phyloP scores from a whole-genome alignment of 768 basidiomycete species.

The Tubosaeta sp. region DNA sequence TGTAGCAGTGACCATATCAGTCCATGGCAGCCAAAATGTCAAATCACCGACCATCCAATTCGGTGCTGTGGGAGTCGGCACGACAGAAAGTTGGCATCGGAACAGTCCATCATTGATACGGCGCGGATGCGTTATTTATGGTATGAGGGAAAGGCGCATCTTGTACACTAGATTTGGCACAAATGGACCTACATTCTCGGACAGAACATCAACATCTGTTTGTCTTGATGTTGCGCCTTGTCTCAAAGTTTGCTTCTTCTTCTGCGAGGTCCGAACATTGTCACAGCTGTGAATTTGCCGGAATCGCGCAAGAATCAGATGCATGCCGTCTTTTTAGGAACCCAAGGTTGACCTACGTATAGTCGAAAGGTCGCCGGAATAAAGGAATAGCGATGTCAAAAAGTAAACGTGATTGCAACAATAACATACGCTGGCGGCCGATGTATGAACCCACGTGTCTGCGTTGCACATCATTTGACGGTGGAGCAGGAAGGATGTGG shows the following conservation, averaged over 20 bases:
- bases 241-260: background rate
- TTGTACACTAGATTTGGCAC: background rate
- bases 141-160: background rate
- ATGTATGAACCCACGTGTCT: no score
- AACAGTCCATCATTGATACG: background rate
- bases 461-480: no score
- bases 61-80: background rate
- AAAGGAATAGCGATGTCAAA: no score
- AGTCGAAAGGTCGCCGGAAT: no score
- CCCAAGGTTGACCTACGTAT: no score
- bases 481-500: no score
- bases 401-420: no score
- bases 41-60: background rate
- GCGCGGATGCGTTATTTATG: no score
- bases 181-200: background rate
- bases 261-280: background rate
- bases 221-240: background rate
- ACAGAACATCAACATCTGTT: background rate
- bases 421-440: no score
- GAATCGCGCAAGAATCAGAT: no score
- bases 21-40: background rate
- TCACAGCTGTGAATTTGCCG: background rate
- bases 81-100: background rate
- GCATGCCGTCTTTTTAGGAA: no score
- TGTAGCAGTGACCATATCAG: background rate